Evolutionary conservation across 371 early-diverging fungal species (phyloP).

Genomic region (Mortierella sp.): DNA sequence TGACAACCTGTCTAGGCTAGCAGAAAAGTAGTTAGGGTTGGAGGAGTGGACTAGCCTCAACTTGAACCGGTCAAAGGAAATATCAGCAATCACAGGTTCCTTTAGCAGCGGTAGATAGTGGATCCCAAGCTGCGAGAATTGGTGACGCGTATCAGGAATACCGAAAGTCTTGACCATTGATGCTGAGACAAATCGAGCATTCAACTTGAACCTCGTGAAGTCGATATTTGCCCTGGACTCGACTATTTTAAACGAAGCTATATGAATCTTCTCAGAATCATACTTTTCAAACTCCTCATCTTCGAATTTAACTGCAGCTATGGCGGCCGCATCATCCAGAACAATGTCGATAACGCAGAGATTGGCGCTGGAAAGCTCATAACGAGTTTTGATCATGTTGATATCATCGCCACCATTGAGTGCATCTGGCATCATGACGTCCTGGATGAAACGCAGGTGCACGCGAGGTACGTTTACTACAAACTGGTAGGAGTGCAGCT

Average conservation of each 20-base stretch:
- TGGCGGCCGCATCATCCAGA: constrained; percentile 66
- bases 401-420: constrained; percentile 66
- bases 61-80: constrained; percentile 64
- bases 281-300: constrained; percentile 71
- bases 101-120: constrained; percentile 57
- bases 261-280: constrained; percentile 61
- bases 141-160: constrained; percentile 69
- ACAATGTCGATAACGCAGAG: constrained; percentile 79
- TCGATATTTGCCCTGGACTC: constrained; percentile 74
- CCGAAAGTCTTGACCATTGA: constrained; percentile 67
- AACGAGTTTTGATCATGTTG: constrained; percentile 69
- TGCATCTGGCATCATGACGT: constrained; percentile 81
- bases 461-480: constrained; percentile 72
- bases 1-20: constrained; percentile 62
- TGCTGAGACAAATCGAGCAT: constrained; percentile 70
- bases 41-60: constrained; percentile 68
- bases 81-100: constrained; percentile 75
- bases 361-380: constrained; percentile 73
- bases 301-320: constrained; percentile 71
- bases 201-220: constrained; percentile 55
- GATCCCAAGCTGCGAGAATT: constrained; percentile 54
- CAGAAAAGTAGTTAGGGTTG: constrained; percentile 65
- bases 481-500: constrained; percentile 69
- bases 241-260: constrained; percentile 63
- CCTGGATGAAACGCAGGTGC: constrained; percentile 82